Percentiles rank a stretch among this genome's conserved stretches.
Conservation (phyloP, 306 rosid genomes). For the Mimosa pudica region DNA sequence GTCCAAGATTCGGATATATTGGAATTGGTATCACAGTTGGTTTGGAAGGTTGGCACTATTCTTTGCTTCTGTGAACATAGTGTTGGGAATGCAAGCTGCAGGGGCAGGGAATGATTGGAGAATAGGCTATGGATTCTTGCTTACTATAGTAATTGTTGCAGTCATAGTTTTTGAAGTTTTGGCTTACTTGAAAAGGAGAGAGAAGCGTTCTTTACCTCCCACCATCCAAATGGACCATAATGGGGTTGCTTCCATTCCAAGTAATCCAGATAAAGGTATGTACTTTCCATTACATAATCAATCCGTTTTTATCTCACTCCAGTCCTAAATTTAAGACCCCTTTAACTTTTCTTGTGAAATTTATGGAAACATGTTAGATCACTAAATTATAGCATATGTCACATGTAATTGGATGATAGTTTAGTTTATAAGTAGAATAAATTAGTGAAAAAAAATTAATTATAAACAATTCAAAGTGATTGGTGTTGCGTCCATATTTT, state of each 20-base stretch:
- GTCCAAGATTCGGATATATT: constrained; percentile 67
- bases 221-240: constrained; percentile 63
- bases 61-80: constrained; percentile 83
- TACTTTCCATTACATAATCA: background rate
- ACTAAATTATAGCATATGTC: too few relatives aligned
- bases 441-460: too few relatives aligned
- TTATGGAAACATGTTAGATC: too few relatives aligned
- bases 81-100: constrained; percentile 83
- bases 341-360: too few relatives aligned
- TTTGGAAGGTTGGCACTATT: constrained; percentile 87
- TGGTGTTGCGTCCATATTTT: too few relatives aligned
- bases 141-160: constrained; percentile 54
- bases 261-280: constrained; percentile 41
- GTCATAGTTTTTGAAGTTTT: constrained; percentile 73
- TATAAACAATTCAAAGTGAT: too few relatives aligned
- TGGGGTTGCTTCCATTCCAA: constrained; percentile 40
- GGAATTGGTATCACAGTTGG: constrained; percentile 96
- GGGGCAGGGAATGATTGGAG: constrained; percentile 83
- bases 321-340: too few relatives aligned
- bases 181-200: constrained; percentile 67
- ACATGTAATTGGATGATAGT: too few relatives aligned
- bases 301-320: too few relatives aligned
- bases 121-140: constrained; percentile 83
- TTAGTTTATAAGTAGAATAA: too few relatives aligned
- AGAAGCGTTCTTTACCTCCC: constrained; percentile 54